Base-by-base conservation (phyloP, 169 alveolate species). In the Plasmodium knowlesi region DNA sequence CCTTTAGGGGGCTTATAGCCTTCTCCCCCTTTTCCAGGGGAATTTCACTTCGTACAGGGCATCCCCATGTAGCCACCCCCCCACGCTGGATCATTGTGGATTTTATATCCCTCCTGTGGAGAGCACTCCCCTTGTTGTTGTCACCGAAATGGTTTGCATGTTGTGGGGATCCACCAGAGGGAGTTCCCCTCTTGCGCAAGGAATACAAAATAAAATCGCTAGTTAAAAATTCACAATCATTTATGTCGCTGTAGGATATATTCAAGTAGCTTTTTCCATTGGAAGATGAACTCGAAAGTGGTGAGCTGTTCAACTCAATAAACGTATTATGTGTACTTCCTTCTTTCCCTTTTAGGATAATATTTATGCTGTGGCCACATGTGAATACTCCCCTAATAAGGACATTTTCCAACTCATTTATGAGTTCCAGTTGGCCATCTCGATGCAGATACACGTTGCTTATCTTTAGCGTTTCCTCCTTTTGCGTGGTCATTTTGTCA, bases 381-480 rank as follows among this genome's bases (percentile, higher is more conserved):
- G 90, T 78, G 82, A 30, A 32, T 39, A 88, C 41, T 6, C 39
- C 82, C 73, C 54, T 88, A 41, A 88, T 88, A 10, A 88, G 32
- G 30, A 88, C 94, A 79, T 88, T 88, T 71, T 88, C 94, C 67
- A 88, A 41, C 14, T 88, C 81, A 46, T 39, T 78, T 57, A 88
- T 61, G 71, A 88, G 73, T 25, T 88, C 74, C 37, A 78, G 14
- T 76, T 88, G 28, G 10, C 37, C 43, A 39, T 88, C 82, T 88
- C 81, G 79, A 41, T 88, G 81, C 72, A 88, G 54, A 79, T 88
- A 88, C 39, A 88, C 88, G 50, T 88, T 88, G 50, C 94, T 78
- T 88, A 88, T 67, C 39, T 19, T 67, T 19, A 67, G 22, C n/a
- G 72, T 3, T 79, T 50, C 32, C 12, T n/a, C 25, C n/a, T 43